phyloP scores from a whole-genome alignment of 1,284 basidiomycete species.

The Ustilago curta region DNA sequence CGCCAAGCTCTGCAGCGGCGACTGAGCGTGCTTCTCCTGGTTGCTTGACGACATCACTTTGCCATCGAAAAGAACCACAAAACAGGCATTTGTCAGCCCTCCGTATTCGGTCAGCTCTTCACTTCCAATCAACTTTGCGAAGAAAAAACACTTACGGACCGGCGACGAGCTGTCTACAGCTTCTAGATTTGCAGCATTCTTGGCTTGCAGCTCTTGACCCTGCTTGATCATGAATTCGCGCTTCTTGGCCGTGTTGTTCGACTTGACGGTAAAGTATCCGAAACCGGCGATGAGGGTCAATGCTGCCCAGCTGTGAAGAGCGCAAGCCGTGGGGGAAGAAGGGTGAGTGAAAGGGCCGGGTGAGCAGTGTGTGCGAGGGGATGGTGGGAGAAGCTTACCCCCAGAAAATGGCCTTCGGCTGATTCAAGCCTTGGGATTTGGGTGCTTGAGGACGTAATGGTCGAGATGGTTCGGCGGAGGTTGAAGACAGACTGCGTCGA shows the following conservation, averaged over 20 bases:
- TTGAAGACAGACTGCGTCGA: slow-evolving; percentile 9
- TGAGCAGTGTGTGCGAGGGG: background rate
- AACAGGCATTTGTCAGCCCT: background rate
- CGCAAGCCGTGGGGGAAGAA: background rate
- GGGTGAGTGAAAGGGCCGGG: background rate
- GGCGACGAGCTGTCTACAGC: slow-evolving; percentile 10
- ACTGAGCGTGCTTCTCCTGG: slow-evolving; percentile 40
- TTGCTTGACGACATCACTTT: slow-evolving; percentile 43
- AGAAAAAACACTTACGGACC: slow-evolving; percentile 18
- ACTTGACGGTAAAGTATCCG: slow-evolving; percentile 52
- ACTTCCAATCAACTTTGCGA: too few relatives aligned
- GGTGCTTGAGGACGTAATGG: slow-evolving; percentile 1
- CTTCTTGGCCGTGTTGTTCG: slow-evolving; percentile 53
- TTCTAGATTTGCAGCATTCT: slow-evolving; percentile 1
- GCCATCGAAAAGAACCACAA: background rate
- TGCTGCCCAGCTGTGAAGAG: slow-evolving; percentile 34
- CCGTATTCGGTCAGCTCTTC: background rate
- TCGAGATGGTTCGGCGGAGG: slow-evolving; percentile 1
- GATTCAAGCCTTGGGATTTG: slow-evolving; percentile 38
- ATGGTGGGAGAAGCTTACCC: slow-evolving; percentile 17
- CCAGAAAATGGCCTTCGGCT: slow-evolving; percentile 47
- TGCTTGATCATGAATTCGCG: slow-evolving; percentile 50
- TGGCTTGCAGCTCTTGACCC: slow-evolving; percentile 29
- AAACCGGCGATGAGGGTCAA: slow-evolving; percentile 43
- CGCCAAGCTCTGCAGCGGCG: slow-evolving; percentile 42